These are phyloP conservation scores for Triticum monococcum DNA, from an alignment of 176 grass and related monocot genomes.

Conservation along the genomic window DNA sequence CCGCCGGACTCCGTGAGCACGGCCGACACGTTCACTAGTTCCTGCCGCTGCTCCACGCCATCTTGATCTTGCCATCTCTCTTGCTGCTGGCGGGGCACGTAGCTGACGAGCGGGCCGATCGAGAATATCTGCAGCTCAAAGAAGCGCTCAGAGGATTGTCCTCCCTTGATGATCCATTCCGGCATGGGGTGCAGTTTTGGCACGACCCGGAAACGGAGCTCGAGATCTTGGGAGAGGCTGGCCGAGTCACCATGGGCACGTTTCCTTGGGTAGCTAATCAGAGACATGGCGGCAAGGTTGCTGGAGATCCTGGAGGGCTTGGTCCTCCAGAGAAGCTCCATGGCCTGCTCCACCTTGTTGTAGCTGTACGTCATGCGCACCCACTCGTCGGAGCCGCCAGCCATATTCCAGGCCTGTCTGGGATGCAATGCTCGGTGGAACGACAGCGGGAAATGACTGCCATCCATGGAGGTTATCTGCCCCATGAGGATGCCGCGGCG, in stretches of 20 bases:
- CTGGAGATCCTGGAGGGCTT: conserved; percentile 24
- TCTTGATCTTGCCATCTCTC: background rate
- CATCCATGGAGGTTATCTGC: conserved; percentile 23
- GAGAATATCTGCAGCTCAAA: background rate
- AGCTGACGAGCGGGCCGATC: background rate
- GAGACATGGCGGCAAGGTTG: conserved; percentile 27
- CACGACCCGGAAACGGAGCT: conserved; percentile 6
- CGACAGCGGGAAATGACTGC: conserved; percentile 1
- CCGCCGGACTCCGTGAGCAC: background rate
- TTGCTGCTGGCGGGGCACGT: background rate
- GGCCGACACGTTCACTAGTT: conserved; percentile 42
- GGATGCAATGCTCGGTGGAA: background rate
- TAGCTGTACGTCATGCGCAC: conserved; percentile 30
- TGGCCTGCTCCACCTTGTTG: conserved; percentile 40
- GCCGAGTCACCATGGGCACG: background rate
- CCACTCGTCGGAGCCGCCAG: background rate
- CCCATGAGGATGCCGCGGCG: conserved; percentile 42
- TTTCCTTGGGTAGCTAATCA: conserved; percentile 43
- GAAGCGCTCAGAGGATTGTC: no score
- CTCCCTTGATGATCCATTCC: background rate
- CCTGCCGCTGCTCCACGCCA: background rate
- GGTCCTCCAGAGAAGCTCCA: conserved; percentile 31
- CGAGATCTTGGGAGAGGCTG: conserved; percentile 34
- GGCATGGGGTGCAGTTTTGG: background rate
- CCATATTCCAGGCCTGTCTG: background rate